Evolutionary conservation across 1,284 basidiomycete species (phyloP).

Genomic region (Irpex sp.): DNA sequence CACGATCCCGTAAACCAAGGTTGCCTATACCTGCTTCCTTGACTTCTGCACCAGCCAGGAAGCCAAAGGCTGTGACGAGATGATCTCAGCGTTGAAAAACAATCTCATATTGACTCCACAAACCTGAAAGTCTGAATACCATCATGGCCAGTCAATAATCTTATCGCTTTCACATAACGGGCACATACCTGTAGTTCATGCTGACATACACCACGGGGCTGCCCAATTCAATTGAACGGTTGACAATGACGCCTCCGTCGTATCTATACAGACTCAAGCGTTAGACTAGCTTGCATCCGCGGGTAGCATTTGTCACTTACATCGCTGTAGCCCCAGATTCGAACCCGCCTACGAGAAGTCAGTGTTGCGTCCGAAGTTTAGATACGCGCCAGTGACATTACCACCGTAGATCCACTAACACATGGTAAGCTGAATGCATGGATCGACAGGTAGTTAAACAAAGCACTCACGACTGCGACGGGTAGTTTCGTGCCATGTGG

Average conservation of each 20-base stretch:
- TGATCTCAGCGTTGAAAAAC: neutral
- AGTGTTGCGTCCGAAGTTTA: neutral
- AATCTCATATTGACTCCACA: neutral
- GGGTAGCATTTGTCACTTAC: slow-evolving; percentile 2
- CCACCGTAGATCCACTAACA: slow-evolving; percentile 50
- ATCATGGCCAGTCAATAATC: neutral
- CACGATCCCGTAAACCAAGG: slow-evolving; percentile 51
- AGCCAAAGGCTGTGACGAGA: slow-evolving; percentile 37
- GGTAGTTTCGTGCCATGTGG: slow-evolving; percentile 42
- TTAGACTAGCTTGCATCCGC: neutral
- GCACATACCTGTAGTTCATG: slow-evolving; percentile 47
- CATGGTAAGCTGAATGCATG: neutral
- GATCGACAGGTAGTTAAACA: neutral
- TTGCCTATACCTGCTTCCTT: slow-evolving; percentile 49
- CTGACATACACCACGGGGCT: slow-evolving; percentile 51
- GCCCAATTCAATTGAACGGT: slow-evolving; percentile 42
- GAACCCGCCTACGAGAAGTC: slow-evolving; percentile 27
- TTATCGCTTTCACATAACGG: too few relatives aligned
- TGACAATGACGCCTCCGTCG: slow-evolving; percentile 34
- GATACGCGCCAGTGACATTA: slow-evolving; percentile 20
- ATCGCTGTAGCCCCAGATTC: slow-evolving; percentile 21
- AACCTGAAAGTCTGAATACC: slow-evolving; percentile 7
- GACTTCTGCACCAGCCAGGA: slow-evolving; percentile 46
- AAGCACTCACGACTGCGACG: slow-evolving; percentile 45
- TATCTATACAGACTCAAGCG: slow-evolving; percentile 12